Evolutionary conservation across 2,329 filamentous ascomycete species (phyloP), one percentile per base, ranked within the genome.

Genomic region (Aspergillus fumigatiaffinis): DNA sequence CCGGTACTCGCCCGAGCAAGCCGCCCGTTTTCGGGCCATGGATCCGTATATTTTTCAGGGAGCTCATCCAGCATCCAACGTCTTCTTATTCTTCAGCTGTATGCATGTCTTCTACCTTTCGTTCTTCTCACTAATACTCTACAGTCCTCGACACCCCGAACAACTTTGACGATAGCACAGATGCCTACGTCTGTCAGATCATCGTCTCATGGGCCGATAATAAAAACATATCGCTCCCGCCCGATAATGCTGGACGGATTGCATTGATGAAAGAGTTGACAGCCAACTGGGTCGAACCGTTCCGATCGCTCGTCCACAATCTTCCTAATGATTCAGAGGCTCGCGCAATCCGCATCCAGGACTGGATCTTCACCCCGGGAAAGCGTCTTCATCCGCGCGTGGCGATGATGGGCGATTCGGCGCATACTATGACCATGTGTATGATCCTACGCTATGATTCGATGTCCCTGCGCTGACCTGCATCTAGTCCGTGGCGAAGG

Each of bases 361-460:
- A 85, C 65, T 81, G 80, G 71, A 68, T 76, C 35, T 67, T 68
- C 41, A 25, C 14, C 1, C 80, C 79, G 1, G 63, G 59, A n/a
- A 70, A 73, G 1, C 64, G 61, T 3, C 70, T 67, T 12, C 65
- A 68, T 6, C 79, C 79, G 0, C 72, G 74, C 1, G 77, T 76
- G 0, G 75, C 80, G 0, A 61, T 85, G 1, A 73, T 83, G 56
- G 83, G 83, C 0, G 83, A 86, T 66, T 79, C 83, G 0, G 73
- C 83, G 3, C 83, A 86, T 66, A 76, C 80, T 0, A 85, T 85
- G 82, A 79, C 80, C 0, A 85, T 85, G 82, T 85, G 81, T 85
- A 76, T n/a, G n/a, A n/a, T n/a, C n/a, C n/a, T n/a, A n/a, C n/a
- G n/a, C n/a, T n/a, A n/a, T n/a, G n/a, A n/a, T n/a, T n/a, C n/a